Conservation (phyloP, 1,284 basidiomycete species). For the Leccinum proliferum region DNA sequence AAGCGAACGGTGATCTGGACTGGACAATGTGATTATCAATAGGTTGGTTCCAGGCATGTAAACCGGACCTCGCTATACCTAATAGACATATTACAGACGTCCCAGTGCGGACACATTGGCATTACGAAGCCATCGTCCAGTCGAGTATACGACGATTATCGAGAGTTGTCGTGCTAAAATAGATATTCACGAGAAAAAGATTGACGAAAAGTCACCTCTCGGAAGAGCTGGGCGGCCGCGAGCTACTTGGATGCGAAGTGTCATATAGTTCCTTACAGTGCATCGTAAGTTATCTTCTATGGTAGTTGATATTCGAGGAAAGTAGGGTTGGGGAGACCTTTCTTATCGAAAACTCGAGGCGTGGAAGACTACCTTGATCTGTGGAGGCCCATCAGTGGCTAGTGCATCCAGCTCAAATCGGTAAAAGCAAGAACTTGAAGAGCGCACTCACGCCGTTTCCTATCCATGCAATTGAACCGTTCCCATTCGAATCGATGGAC, state of each 20-base stretch:
- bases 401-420: neutral
- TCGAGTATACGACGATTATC: neutral
- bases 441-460: neutral
- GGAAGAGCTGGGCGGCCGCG: slow-evolving; percentile 63
- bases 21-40: neutral
- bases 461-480: neutral
- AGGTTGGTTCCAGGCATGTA: slow-evolving; percentile 5
- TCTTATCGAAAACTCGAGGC: neutral
- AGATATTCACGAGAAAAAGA: neutral
- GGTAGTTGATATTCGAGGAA: neutral
- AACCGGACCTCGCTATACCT: slow-evolving; percentile 4
- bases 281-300: slow-evolving; percentile 13
- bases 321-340: neutral
- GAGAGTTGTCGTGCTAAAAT: neutral
- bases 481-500: neutral
- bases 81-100: slow-evolving; percentile 1
- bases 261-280: slow-evolving; percentile 60
- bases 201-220: neutral
- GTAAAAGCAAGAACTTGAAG: neutral
- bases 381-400: slow-evolving; percentile 2
- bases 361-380: neutral
- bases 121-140: neutral
- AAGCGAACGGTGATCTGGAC: neutral
- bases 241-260: slow-evolving; percentile 82
- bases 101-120: neutral